phyloP scores from a whole-genome alignment of 2,329 filamentous ascomycete genomes.

The Microsporum audouinii region DNA sequence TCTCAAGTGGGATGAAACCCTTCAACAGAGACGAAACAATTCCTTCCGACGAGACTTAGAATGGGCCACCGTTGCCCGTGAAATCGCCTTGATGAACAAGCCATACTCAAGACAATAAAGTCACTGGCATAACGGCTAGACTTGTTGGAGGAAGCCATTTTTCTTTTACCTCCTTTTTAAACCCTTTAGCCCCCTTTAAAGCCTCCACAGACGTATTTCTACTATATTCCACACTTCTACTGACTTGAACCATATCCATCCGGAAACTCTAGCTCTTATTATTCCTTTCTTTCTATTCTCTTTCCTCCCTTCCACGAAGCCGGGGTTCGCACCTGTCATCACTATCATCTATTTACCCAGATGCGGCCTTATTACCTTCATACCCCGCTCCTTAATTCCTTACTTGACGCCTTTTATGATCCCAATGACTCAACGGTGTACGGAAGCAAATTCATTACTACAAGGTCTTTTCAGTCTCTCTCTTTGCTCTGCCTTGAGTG shows the following conservation, averaged over 20 bases:
- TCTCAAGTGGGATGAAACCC: constrained; percentile 83
- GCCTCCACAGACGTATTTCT: neutral
- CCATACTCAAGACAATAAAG: constrained; percentile 51
- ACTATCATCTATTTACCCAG: neutral
- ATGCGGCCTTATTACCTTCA: neutral
- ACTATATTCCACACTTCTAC: neutral
- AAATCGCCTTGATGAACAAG: constrained; percentile 91
- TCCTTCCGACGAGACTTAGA: constrained; percentile 66
- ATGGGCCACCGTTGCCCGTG: constrained; percentile 76
- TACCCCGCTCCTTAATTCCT: neutral
- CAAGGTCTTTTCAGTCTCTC: neutral
- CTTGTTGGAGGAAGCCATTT: neutral
- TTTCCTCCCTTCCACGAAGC: neutral
- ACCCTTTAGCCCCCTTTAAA: neutral
- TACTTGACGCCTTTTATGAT: neutral
- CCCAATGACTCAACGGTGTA: neutral
- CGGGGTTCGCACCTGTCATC: neutral
- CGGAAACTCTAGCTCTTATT: neutral
- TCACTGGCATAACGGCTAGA: neutral
- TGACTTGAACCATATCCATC: neutral
- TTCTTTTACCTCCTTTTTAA: neutral
- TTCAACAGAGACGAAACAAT: constrained; percentile 45
- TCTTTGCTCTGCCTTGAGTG: neutral
- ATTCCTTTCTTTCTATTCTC: neutral
- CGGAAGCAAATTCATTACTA: neutral